Evolutionary conservation across 2,329 filamentous ascomycete genomes (phyloP), one percentile per base, ranked within the genome.

Genomic region (Alternaria novae-zelandiae): DNA sequence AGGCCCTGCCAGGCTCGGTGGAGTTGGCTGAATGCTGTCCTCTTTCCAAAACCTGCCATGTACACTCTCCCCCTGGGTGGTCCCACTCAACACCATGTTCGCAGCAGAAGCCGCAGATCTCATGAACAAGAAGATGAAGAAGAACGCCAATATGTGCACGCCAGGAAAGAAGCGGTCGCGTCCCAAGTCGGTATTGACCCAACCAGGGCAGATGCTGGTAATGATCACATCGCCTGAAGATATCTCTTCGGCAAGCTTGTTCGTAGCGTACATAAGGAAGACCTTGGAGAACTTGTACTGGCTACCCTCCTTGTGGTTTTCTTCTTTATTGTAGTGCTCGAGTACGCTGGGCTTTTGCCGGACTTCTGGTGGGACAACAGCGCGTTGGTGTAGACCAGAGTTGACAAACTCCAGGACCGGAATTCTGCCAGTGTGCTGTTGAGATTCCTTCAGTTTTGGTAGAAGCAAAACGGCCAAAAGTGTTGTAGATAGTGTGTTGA

Each of bases 401-500:
- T 75, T 78, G 57, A 76, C 72, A 57, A 79, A 75, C 30, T 79
- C 74, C 5, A 79, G 69, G 3, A 79, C 61, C 5, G 77, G 70
- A 5, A 61, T 75, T 32, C 67, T 73, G 17, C 67, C 67, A 10
- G 67, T 70, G 23, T 55, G 21, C 11, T 64, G 59, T 47, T 70
- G 74, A 1, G 77, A 74, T 26, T 67, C 64, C 59, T 74, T 76
- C 28, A 82, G 65, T 46, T 78, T 78, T 3, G 80, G 80, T 23
- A 82, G 75, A 11, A 90, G 78, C 2, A 88, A 72, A 3, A 88
- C 65, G 0, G 81, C 85, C 7, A 90, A 76, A 1, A 89, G 78
- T 7, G 83, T 80, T 1, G 86, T 89, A 3, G 86, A 87, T 2
- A 90, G 76, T 1, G 84, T 81, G 70, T 89, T 89, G 66, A 88